These are phyloP conservation scores for Arthrocladium fulminans DNA, from an alignment of 2,329 filamentous ascomycete species.

Conservation along the genomic window DNA sequence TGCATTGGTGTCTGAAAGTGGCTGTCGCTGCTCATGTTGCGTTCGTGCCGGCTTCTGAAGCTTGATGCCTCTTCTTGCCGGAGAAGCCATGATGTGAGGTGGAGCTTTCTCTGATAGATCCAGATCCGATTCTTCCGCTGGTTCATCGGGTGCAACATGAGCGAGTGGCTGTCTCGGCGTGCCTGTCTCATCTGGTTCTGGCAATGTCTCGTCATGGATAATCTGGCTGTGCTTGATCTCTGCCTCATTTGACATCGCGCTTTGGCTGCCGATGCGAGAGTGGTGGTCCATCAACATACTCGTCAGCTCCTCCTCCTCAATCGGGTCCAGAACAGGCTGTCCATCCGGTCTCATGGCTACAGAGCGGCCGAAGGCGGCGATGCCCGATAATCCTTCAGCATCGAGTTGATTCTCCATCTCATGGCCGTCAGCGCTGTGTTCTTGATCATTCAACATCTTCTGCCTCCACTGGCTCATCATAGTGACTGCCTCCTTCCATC, in stretches of 20 bases:
- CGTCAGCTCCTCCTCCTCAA: constrained; percentile 22
- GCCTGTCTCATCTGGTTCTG: constrained; percentile 2
- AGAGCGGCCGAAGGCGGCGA: constrained; percentile 30
- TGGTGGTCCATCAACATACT: constrained; percentile 13
- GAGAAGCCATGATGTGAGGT: constrained; percentile 15
- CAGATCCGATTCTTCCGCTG: constrained; percentile 12
- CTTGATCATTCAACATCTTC: constrained; percentile 48
- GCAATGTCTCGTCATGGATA: constrained; percentile 1
- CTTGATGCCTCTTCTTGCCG: constrained; percentile 17
- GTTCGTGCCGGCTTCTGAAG: constrained; percentile 12
- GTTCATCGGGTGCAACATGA: constrained; percentile 2
- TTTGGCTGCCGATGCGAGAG: constrained; percentile 1
- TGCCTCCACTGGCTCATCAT: constrained; percentile 90
- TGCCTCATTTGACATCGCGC: constrained; percentile 9
- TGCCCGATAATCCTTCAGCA: constrained; percentile 34
- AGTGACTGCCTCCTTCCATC: constrained; percentile 80
- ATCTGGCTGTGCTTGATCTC: constrained; percentile 5
- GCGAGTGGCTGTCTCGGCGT: neutral
- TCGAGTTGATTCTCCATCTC: constrained; percentile 26
- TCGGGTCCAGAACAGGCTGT: constrained; percentile 25
- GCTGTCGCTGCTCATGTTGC: neutral
- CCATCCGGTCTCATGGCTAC: constrained; percentile 24
- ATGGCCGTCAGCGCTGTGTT: constrained; percentile 21
- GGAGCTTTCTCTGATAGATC: constrained; percentile 13
- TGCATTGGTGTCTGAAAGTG: constrained; percentile 13